Conservation (phyloP, 2,329 filamentous ascomycete species). For the Phaeosphaeriaceae sp. region DNA sequence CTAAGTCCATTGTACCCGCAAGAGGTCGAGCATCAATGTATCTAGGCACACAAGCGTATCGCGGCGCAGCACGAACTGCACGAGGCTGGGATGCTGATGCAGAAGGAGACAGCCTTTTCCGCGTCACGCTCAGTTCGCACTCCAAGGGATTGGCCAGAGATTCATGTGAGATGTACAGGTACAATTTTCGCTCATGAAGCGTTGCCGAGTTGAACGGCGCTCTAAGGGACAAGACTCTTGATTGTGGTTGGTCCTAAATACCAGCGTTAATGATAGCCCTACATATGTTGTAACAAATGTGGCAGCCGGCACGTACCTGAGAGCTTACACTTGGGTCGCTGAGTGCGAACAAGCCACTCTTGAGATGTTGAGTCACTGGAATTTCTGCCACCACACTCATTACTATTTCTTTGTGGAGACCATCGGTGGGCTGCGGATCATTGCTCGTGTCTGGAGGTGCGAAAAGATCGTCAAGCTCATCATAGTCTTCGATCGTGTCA, state of each 20-base stretch:
- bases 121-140: constrained; percentile 45
- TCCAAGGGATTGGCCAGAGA: constrained; percentile 43
- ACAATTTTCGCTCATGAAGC: constrained; percentile 46
- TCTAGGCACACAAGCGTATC: constrained; percentile 45
- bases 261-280: background rate
- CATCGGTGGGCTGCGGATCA: constrained; percentile 43
- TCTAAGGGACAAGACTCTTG: constrained; percentile 38
- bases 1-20: constrained; percentile 32
- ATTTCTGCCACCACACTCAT: constrained; percentile 47
- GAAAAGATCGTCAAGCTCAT: constrained; percentile 49
- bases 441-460: constrained; percentile 36
- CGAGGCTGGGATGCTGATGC: constrained; percentile 36
- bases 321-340: constrained; percentile 17
- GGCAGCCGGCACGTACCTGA: constrained; percentile 20
- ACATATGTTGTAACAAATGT: background rate
- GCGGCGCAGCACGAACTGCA: constrained; percentile 26
- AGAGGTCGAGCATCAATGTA: constrained; percentile 36
- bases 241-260: constrained; percentile 15
- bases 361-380: constrained; percentile 36
- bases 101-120: constrained; percentile 42
- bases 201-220: constrained; percentile 47
- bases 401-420: constrained; percentile 49
- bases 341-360: constrained; percentile 34
- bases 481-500: constrained; percentile 48
- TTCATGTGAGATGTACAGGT: constrained; percentile 46